Evolutionary conservation across 2,329 filamentous ascomycete genomes (phyloP), one percentile per base, ranked within the genome.

Genomic region (Penicillium sp.): DNA sequence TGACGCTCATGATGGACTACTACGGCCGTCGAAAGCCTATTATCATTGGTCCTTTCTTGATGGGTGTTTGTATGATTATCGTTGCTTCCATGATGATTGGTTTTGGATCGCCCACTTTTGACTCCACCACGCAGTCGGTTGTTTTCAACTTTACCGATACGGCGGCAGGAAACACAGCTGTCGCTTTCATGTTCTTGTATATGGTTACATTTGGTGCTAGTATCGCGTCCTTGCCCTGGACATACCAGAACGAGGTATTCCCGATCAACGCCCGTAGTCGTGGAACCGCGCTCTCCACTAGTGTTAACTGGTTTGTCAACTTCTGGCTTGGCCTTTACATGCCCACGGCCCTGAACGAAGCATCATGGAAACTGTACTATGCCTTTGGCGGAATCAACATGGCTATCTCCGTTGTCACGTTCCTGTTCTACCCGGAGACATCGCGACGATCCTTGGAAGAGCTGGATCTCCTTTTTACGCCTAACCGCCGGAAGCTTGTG

Each of bases 321-420:
- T 65, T 63, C 52, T 55, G 62, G 26, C 18, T 65, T 8, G 63
- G 59, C 4, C 35, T 62, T 21, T 60, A 62, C 12, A 64, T 63
- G 12, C 64, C 63, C 7, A 57, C 62, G 21, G 62, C 58, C 18
- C 50, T 66, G 40, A 57, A 51, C 63, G 62, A 14, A 18, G 79
- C 82, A 47, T 78, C 78, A 21, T 82, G 74, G 58, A 64, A 63
- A 35, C 61, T 63, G 16, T 73, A 72, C 54, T 66, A 72, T 49
- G 63, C 72, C 57, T 72, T 72, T 52, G 68, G 65, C 16, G 60
- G 61, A 48, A 72, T 71, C 61, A 70, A 68, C n/a, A 61, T 59
- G 28, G 52, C 62, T 30, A 62, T 60, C 48, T 55, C 62, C 11
- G 60, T 57, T 5, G 67, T 69, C 26, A 62, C 67, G 12, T 70